phyloP scores from a whole-genome alignment of 2,329 filamentous ascomycete species.

The Lasiodiplodia hormozganensis region DNA sequence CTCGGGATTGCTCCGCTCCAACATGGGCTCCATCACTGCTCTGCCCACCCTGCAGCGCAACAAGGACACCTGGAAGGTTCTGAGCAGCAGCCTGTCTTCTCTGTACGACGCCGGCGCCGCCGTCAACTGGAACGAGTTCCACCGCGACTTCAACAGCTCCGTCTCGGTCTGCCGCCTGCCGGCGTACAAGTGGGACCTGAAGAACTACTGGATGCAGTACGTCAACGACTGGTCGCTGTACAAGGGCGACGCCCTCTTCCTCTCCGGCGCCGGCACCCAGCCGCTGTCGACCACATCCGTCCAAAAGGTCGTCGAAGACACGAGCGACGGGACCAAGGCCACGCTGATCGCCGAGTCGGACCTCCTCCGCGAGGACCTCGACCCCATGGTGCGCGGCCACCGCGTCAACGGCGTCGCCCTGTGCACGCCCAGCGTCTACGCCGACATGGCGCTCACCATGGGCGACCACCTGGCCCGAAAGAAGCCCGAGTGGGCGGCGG shows the following conservation, averaged over 20 bases:
- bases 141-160: conserved; percentile 56
- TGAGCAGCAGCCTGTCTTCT: conserved; percentile 55
- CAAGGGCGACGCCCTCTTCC: conserved; percentile 32
- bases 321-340: conserved; percentile 40
- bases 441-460: no score
- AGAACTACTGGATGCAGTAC: conserved; percentile 50
- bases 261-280: not conserved
- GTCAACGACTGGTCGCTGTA: conserved; percentile 42
- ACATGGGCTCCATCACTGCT: conserved; percentile 15
- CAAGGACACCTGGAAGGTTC: conserved; percentile 36
- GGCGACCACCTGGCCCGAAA: no score
- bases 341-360: conserved; percentile 30
- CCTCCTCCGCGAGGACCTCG: conserved; percentile 46
- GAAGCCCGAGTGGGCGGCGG: no score
- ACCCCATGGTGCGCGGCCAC: conserved; percentile 34
- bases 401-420: no score
- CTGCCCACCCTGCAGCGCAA: conserved; percentile 27
- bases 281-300: conserved; percentile 43
- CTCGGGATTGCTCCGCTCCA: conserved; percentile 43
- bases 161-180: conserved; percentile 62
- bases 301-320: conserved; percentile 48
- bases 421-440: no score
- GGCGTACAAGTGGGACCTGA: conserved; percentile 43
- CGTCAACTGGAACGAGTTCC: conserved; percentile 68
- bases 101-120: conserved; percentile 62